Conservation (phyloP, 768 basidiomycete species). For the Russula earlei region DNA sequence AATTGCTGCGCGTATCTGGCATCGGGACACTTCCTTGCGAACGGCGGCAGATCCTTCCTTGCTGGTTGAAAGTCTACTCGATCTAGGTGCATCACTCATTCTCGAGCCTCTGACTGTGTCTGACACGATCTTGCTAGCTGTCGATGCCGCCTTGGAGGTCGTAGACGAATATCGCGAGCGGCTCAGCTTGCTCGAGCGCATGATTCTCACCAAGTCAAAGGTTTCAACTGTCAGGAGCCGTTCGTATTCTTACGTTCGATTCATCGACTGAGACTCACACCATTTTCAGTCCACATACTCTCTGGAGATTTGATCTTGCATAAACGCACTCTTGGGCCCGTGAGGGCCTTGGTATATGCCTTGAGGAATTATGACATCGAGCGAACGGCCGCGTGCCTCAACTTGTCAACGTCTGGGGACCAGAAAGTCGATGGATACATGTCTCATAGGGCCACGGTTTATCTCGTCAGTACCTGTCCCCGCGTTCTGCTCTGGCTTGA, state of each 20-base stretch:
- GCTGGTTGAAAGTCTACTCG: constrained; percentile 59
- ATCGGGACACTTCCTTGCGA: constrained; percentile 46
- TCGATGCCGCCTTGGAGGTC: constrained; percentile 58
- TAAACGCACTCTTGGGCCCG: constrained; percentile 63
- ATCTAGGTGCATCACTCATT: constrained; percentile 31
- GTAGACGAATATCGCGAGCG: constrained; percentile 59
- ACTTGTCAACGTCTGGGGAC: constrained; percentile 24
- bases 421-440: constrained; percentile 48
- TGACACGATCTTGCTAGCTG: constrained; percentile 33
- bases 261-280: background rate
- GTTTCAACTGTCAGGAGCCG: constrained; percentile 51
- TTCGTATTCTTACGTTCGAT: constrained; percentile 26
- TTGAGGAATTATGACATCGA: constrained; percentile 63
- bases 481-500: background rate
- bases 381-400: constrained; percentile 49
- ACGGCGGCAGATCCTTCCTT: constrained; percentile 58
- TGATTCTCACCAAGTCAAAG: constrained; percentile 48
- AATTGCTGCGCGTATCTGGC: constrained; percentile 47
- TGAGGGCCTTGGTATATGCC: constrained; percentile 60
- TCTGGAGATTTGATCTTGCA: constrained; percentile 66
- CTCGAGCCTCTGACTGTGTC: background rate
- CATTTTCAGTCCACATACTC: constrained; percentile 54
- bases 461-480: constrained; percentile 36
- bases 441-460: constrained; percentile 57
- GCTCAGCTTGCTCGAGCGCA: constrained; percentile 51